Percentiles rank a stretch among this genome's conserved stretches.
Evolutionary conservation across 2,329 filamentous ascomycete species (phyloP).

Genomic region (Fusarium guadeloupense): DNA sequence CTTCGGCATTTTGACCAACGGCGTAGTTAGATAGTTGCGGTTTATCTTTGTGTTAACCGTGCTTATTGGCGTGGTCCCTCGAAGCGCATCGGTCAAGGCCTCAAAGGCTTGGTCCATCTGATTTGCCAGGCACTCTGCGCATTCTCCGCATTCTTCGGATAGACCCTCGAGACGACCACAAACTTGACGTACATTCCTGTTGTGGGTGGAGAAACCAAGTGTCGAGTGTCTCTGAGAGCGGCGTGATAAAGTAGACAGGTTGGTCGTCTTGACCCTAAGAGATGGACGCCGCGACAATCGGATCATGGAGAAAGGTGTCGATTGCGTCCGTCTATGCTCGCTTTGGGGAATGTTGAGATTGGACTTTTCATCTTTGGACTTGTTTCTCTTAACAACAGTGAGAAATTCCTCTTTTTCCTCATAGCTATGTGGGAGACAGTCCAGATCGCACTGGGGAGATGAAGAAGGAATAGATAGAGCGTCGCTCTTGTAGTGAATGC

Average conservation of each 20-base stretch:
- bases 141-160: not conserved
- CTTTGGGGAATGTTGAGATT: not conserved
- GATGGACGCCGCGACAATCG: not conserved
- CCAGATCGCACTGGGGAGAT: constrained; percentile 5
- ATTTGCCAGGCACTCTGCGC: not conserved
- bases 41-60: too few relatives aligned
- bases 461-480: constrained; percentile 11
- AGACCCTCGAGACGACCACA: not conserved
- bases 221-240: not conserved
- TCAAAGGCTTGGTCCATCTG: constrained; percentile 17
- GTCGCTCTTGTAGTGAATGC: constrained; percentile 8
- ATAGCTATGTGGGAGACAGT: constrained; percentile 7
- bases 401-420: constrained; percentile 9
- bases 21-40: not conserved
- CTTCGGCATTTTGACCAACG: constrained; percentile 7
- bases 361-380: not conserved
- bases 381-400: not conserved
- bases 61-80: not conserved
- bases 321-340: not conserved
- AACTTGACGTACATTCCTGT: not conserved
- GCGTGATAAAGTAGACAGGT: not conserved
- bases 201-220: not conserved
- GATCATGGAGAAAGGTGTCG: not conserved
- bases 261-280: constrained; percentile 9
- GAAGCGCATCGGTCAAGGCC: not conserved